Evolutionary conservation across 163 green algal species (phyloP).

Genomic region (Chloromonas sp.): DNA sequence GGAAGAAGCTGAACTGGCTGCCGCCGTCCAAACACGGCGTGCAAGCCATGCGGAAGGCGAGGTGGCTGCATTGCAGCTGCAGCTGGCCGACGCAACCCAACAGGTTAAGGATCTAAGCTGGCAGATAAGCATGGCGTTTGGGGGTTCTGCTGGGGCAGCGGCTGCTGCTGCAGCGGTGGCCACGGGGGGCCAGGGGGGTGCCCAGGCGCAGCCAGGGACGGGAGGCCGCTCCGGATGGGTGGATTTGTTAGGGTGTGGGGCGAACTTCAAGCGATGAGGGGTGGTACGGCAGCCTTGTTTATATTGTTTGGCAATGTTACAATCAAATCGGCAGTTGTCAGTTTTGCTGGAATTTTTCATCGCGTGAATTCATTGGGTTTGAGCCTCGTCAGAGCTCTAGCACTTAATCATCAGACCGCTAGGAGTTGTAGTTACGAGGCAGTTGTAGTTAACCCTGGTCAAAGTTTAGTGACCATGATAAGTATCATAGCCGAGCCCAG

Average conservation of each 20-base stretch:
- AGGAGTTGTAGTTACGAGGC: no score
- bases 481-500: no score
- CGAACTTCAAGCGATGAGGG: background rate
- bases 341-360: no score
- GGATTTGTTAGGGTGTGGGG: background rate
- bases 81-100: constrained; percentile 23
- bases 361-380: no score
- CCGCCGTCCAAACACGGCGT: constrained; percentile 32
- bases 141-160: background rate
- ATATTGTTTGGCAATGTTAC: background rate
- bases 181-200: background rate
- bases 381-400: no score
- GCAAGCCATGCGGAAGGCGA: constrained; percentile 28
- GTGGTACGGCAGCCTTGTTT: background rate
- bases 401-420: no score
- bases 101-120: constrained; percentile 32
- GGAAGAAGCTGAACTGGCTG: constrained; percentile 39
- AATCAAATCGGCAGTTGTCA: no score
- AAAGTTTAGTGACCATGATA: no score
- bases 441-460: no score
- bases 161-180: background rate
- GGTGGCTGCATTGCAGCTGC: constrained; percentile 16
- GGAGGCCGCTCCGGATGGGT: background rate
- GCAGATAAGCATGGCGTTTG: constrained; percentile 37
- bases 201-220: background rate